Evolutionary conservation across 192 early-diverging fungal genomes (phyloP).

Genomic region (Coemansia sp.): DNA sequence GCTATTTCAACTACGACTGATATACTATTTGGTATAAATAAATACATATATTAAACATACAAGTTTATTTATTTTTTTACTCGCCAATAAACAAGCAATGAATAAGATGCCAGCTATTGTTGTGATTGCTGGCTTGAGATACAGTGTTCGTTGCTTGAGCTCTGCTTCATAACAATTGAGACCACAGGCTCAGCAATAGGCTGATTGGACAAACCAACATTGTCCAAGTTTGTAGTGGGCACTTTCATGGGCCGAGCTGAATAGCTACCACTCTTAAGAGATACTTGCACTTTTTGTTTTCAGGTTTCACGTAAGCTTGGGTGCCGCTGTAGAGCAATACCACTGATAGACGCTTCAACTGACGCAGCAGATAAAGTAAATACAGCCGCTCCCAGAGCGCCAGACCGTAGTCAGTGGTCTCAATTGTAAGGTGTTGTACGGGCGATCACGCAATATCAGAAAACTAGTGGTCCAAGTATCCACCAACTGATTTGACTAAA

Average conservation of each 20-base stretch:
- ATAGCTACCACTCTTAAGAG: neutral
- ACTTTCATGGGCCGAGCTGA: neutral
- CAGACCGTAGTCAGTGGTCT: slow-evolving; percentile 10
- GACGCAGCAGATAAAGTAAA: slow-evolving; percentile 4
- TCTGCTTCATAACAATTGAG: neutral
- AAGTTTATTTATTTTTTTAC: no score
- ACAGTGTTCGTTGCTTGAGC: neutral
- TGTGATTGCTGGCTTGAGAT: neutral
- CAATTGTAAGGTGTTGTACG: slow-evolving; percentile 17
- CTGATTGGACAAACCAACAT: slow-evolving; percentile 16
- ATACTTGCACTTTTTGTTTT: neutral
- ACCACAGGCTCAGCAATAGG: neutral
- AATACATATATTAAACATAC: no score
- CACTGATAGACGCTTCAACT: neutral
- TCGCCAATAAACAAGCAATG: slow-evolving; percentile 15
- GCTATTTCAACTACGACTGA: no score
- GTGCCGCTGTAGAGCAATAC: slow-evolving; percentile 28
- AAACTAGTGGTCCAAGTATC: neutral
- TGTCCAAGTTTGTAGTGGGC: slow-evolving; percentile 22
- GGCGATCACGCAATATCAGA: neutral
- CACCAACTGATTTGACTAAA: neutral
- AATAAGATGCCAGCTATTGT: slow-evolving; percentile 21
- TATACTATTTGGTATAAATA: no score
- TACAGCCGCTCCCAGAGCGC: slow-evolving; percentile 7
- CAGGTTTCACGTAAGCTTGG: slow-evolving; percentile 28